phyloP scores from a whole-genome alignment of 2,329 filamentous ascomycete species.

The Phialophora macrospora region DNA sequence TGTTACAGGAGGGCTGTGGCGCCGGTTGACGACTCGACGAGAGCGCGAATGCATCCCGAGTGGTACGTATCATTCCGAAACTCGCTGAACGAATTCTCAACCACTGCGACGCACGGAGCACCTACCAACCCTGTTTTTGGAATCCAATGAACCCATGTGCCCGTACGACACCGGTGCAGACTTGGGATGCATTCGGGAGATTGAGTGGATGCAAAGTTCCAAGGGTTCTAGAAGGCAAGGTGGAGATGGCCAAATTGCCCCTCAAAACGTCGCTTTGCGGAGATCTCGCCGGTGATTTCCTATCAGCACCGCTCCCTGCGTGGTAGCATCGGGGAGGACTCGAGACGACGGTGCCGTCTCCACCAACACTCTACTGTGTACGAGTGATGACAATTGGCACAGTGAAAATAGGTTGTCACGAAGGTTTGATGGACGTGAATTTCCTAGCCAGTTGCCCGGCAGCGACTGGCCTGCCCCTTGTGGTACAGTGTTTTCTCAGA shows the following conservation, averaged over 20 bases:
- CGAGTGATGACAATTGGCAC: not conserved
- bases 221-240: conserved; percentile 1
- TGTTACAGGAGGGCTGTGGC: not conserved
- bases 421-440: not conserved
- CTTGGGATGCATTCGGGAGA: not conserved
- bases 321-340: not conserved
- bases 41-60: not conserved
- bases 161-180: too few relatives aligned
- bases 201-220: not conserved
- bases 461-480: not conserved
- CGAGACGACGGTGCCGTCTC: not conserved
- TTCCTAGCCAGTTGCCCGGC: not conserved
- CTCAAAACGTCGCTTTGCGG: not conserved
- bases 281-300: conserved; percentile 1
- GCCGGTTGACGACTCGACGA: not conserved
- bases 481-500: not conserved
- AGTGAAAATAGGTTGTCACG: not conserved
- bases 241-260: not conserved
- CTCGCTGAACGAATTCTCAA: not conserved
- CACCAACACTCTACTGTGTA: not conserved
- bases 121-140: too few relatives aligned
- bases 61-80: not conserved
- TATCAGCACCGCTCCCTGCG: not conserved
- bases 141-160: not conserved
- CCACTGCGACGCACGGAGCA: too few relatives aligned